A percentile compares a stretch with the other conserved stretches of the same genome.
Conservation (phyloP, 2,329 filamentous ascomycete genomes). For the Coniochaeta sp. region DNA sequence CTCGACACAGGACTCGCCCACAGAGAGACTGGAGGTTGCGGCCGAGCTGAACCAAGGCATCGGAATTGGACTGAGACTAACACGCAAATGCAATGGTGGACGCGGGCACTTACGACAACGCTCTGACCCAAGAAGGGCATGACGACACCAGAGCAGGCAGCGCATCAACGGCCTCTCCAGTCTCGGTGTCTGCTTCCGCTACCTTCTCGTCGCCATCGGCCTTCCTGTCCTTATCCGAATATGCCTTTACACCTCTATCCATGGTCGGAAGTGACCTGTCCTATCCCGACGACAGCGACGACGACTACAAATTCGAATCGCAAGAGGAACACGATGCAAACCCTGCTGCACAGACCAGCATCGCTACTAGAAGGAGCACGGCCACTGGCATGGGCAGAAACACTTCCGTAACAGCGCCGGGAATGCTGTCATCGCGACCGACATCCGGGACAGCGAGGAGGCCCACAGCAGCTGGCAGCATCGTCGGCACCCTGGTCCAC, state of each 20-base stretch:
- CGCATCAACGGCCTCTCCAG: conserved; percentile 2
- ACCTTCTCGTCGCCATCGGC: conserved; percentile 13
- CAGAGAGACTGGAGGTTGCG: neutral
- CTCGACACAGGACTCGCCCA: neutral
- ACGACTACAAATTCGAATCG: neutral
- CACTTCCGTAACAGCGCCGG: neutral
- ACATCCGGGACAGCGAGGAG: neutral
- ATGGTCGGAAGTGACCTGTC: conserved; percentile 18
- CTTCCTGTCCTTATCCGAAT: conserved; percentile 16
- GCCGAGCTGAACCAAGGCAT: neutral
- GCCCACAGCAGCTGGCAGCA: conserved; percentile 4
- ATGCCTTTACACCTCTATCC: conserved; percentile 23
- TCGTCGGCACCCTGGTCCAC: conserved; percentile 23
- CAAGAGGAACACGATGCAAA: neutral
- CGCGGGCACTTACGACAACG: neutral
- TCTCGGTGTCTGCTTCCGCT: conserved; percentile 7
- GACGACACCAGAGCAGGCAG: conserved; percentile 11
- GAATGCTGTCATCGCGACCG: conserved; percentile 3
- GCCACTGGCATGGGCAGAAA: neutral
- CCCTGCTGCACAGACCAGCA: neutral
- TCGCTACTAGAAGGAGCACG: neutral
- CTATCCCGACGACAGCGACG: conserved; percentile 4
- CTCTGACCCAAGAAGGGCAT: conserved; percentile 5
- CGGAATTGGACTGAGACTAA: neutral
- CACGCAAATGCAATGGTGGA: neutral